Percentiles rank a stretch among this genome's conserved stretches.
These are phyloP conservation scores for Trametes pubescens DNA, from an alignment of 1,284 basidiomycete species.

Conservation along the genomic window DNA sequence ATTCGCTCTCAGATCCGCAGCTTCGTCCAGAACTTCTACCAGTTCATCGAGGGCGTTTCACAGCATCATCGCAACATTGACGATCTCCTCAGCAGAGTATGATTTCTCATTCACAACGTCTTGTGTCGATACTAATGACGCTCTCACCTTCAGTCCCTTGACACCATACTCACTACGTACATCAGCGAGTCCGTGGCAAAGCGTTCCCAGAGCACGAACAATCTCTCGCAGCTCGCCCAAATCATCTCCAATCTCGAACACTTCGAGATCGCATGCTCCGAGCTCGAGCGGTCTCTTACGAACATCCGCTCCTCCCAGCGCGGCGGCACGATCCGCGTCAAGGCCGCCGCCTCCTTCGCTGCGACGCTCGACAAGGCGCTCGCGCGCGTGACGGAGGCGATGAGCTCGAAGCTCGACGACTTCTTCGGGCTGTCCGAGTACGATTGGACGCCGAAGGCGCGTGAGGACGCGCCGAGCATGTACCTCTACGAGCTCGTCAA, in stretches of 20 bases:
- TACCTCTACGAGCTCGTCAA: conserved; percentile 96
- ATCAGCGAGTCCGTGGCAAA: conserved; percentile 83
- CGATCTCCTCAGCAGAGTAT: conserved; percentile 88
- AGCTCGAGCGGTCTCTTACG: conserved; percentile 89
- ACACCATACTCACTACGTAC: conserved; percentile 83
- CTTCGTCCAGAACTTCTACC: conserved; percentile 96
- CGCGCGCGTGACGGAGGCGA: conserved; percentile 82
- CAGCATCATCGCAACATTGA: conserved; percentile 94
- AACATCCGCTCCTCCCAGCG: conserved; percentile 82
- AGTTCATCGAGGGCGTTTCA: conserved; percentile 94
- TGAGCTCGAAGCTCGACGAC: conserved; percentile 94
- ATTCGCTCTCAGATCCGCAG: conserved; percentile 73
- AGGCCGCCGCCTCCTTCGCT: conserved; percentile 73
- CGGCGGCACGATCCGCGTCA: conserved; percentile 81
- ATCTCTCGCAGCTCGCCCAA: conserved; percentile 94
- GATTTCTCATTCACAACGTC: conserved; percentile 2
- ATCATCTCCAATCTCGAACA: conserved; percentile 95
- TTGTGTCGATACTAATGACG: not conserved
- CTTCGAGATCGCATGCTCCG: conserved; percentile 86
- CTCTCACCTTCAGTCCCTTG: conserved; percentile 71
- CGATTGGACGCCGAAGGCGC: conserved; percentile 83
- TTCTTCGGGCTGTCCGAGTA: conserved; percentile 97
- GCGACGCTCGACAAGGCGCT: conserved; percentile 77
- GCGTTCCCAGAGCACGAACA: conserved; percentile 77
- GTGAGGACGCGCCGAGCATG: conserved; percentile 83